Conservation (phyloP, 2,329 filamentous ascomycete species). For the Diaporthe caulivora region DNA sequence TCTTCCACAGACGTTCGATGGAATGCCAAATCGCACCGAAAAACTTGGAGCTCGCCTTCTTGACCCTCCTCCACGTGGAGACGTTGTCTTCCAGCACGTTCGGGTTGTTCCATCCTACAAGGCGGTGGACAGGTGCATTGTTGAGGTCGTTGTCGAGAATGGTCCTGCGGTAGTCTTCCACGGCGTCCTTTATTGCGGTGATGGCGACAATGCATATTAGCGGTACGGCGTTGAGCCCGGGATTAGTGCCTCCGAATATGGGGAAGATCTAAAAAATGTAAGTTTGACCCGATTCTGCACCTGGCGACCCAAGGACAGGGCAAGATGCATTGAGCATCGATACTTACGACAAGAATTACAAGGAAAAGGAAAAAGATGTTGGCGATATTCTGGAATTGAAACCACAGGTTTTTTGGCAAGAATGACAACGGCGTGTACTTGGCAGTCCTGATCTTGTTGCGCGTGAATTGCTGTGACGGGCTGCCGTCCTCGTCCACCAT, state of each 20-base stretch:
- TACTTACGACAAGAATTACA: slow-evolving; percentile 90
- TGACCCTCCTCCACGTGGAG: slow-evolving; percentile 86
- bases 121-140: slow-evolving; percentile 92
- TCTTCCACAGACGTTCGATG: slow-evolving; percentile 62
- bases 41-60: slow-evolving; percentile 83
- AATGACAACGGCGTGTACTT: slow-evolving; percentile 98
- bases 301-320: background rate
- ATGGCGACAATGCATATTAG: slow-evolving; percentile 91
- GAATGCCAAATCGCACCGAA: slow-evolving; percentile 66
- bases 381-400: slow-evolving; percentile 98
- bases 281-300: slow-evolving; percentile 27
- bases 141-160: slow-evolving; percentile 93
- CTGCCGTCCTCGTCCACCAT: slow-evolving; percentile 85
- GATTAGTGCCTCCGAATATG: slow-evolving; percentile 93
- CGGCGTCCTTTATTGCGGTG: slow-evolving; percentile 92
- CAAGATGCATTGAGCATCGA: slow-evolving; percentile 20
- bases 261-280: slow-evolving; percentile 81
- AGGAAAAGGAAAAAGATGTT: slow-evolving; percentile 99
- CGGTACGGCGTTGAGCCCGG: slow-evolving; percentile 89
- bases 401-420: slow-evolving; percentile 95
- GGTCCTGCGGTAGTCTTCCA: slow-evolving; percentile 95
- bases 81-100: slow-evolving; percentile 91
- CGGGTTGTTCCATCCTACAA: slow-evolving; percentile 91
- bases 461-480: slow-evolving; percentile 76
- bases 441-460: slow-evolving; percentile 97